Conservation (phyloP, 2,329 filamentous ascomycete species). For the Colletotrichum incanum region DNA sequence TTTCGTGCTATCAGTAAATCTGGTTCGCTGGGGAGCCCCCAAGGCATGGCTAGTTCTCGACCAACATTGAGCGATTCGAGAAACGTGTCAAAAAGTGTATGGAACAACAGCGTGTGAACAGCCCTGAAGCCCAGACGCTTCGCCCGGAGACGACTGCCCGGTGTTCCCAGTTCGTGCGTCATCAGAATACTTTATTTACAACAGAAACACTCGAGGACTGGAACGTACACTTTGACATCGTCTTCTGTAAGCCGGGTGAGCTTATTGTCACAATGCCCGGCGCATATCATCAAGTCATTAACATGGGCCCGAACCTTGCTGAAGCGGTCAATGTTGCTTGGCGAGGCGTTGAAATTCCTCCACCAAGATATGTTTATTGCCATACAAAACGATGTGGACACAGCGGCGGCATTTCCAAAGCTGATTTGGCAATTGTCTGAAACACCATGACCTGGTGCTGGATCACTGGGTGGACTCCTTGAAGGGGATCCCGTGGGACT, state of each 20-base stretch:
- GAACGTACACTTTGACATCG: neutral
- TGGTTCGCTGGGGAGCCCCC: constrained; percentile 13
- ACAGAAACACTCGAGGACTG: neutral
- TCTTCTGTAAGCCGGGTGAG: constrained; percentile 1
- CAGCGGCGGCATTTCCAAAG: constrained; percentile 1
- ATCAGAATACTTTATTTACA: constrained; percentile 6
- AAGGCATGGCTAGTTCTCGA: constrained; percentile 9
- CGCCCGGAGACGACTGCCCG: neutral
- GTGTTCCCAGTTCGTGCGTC: constrained; percentile 11
- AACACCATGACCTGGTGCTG: neutral
- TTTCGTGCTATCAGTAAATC: constrained; percentile 3
- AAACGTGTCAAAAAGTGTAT: neutral
- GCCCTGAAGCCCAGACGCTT: neutral
- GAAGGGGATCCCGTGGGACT: no score
- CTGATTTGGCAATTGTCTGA: neutral
- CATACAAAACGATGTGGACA: neutral
- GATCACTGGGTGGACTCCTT: no score
- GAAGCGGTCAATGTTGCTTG: constrained; percentile 12
- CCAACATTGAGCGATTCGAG: constrained; percentile 1
- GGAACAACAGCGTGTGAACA: neutral
- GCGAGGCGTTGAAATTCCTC: neutral
- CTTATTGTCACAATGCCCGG: constrained; percentile 2
- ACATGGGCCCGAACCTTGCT: constrained; percentile 6
- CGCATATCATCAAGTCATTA: constrained; percentile 14
- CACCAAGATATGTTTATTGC: neutral